phyloP scores from a whole-genome alignment of 208 protist species.

The Polymyxa betae region DNA sequence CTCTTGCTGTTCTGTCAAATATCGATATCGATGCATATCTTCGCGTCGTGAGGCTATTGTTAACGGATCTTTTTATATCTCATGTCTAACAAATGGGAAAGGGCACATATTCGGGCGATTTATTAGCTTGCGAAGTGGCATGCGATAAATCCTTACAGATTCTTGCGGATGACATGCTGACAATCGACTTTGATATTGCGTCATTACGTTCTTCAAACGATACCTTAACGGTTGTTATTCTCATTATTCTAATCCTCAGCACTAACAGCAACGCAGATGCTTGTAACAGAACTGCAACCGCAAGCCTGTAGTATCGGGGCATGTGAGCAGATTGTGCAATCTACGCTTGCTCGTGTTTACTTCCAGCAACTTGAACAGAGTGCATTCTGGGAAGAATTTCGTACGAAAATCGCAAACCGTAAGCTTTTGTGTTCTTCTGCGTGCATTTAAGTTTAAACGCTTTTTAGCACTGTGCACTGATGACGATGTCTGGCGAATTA shows the following conservation, averaged over 20 bases:
- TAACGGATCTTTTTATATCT: neutral
- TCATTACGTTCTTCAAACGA: neutral
- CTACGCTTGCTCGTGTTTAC: neutral
- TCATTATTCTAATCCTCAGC: neutral
- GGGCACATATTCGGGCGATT: neutral
- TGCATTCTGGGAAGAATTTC: neutral
- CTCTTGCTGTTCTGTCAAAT: neutral
- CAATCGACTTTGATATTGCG: neutral
- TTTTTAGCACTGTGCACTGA: neutral
- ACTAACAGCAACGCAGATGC: neutral
- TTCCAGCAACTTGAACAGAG: neutral
- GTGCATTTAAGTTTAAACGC: neutral
- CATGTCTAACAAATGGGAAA: neutral
- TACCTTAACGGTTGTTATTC: neutral
- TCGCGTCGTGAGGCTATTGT: neutral
- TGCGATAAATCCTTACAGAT: neutral
- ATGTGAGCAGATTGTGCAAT: neutral
- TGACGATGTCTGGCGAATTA: neutral
- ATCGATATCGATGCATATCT: neutral
- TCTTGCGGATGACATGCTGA: neutral
- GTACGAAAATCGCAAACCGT: neutral
- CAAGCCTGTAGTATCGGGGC: neutral
- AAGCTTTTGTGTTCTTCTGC: neutral
- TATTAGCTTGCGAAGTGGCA: neutral
- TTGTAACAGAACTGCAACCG: neutral